Evolutionary conservation across 257 asterid genomes (phyloP), one percentile per base, ranked within the genome.

Genomic region (Nicotiana sylvestris): DNA sequence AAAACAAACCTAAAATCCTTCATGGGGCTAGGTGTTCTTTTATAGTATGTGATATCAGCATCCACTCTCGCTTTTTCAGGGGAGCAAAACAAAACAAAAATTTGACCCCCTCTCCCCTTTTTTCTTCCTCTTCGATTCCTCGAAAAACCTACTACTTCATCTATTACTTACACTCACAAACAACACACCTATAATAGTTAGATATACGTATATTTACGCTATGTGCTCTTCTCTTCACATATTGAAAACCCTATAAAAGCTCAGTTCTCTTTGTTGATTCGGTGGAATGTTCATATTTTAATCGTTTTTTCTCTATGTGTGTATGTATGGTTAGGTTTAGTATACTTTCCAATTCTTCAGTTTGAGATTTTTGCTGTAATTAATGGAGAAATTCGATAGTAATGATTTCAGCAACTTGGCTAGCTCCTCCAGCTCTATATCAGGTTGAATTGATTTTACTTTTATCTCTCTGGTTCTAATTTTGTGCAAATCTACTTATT

Each of bases 371-470:
- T 39, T 25, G 7, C 76, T 72, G 67, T 77, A 29, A 65, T 77
- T 76, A 94, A 94, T 94, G 98, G 90, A 89, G 88, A 89, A 93
- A 92, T 91, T 91, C 85, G 89, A 85, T 78, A 43, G 51, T 12
- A 43, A 9, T 43, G 51, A 43, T 43, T 87, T 81, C 64, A 85
- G 49, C 69, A 86, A 81, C 83, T 81, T 84, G 81, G 25, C 86
- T 85, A 84, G 82, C 64, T 84, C 90, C 30, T 76, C 88, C 84
- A 87, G 89, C 92, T 89, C 91, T 10, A 27, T 91, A 62, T 87
- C 94, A 56, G 95, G 97, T 43, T 43, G 51, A 43, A 43, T 43
- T 43, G 51, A 43, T 43, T 43, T 43, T 43, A 43, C 12, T 9
- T 43, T 43, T 43, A 43, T 43, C 51, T 9, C 51, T 43, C 92